A percentile compares a stretch with the other conserved stretches of the same genome.
These are phyloP conservation scores for Calonectria pseudoreteaudii DNA, from an alignment of 2,329 filamentous ascomycete genomes.

Conservation along the genomic window DNA sequence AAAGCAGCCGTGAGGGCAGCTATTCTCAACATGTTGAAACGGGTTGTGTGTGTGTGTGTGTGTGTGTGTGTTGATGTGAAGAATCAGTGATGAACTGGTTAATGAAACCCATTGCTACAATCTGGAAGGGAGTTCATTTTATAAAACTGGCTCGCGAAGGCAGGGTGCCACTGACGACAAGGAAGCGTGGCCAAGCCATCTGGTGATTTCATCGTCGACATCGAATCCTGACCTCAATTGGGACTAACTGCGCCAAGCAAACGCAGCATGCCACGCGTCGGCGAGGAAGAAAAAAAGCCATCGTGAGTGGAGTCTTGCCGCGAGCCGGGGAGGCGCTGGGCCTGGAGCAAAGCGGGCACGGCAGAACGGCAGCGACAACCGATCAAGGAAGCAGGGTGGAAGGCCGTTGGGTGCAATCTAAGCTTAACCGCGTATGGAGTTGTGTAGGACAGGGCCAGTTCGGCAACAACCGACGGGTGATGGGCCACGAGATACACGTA, in stretches of 20 bases:
- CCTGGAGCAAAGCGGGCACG: neutral
- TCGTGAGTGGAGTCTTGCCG: constrained; percentile 4
- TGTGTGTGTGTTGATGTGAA: neutral
- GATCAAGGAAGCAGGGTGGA: neutral
- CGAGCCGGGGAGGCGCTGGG: neutral
- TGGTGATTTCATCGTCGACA: neutral
- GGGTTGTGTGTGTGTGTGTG: too few relatives aligned
- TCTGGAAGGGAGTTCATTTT: neutral
- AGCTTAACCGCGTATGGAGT: constrained; percentile 8
- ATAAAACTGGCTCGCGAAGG: neutral
- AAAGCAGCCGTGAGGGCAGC: constrained; percentile 16
- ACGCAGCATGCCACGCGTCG: constrained; percentile 12
- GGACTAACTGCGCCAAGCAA: neutral
- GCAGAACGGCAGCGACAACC: neutral
- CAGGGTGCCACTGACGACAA: neutral
- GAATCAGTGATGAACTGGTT: neutral
- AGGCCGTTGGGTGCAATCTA: neutral
- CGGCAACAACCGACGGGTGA: constrained; percentile 3
- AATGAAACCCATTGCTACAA: neutral
- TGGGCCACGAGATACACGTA: neutral
- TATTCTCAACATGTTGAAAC: constrained; percentile 6
- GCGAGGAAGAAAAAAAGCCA: neutral
- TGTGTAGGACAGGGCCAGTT: neutral
- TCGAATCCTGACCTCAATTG: neutral
- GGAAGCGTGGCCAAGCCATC: neutral